phyloP scores from a whole-genome alignment of 2,329 filamentous ascomycete genomes.

The Cryoendolithus antarcticus region DNA sequence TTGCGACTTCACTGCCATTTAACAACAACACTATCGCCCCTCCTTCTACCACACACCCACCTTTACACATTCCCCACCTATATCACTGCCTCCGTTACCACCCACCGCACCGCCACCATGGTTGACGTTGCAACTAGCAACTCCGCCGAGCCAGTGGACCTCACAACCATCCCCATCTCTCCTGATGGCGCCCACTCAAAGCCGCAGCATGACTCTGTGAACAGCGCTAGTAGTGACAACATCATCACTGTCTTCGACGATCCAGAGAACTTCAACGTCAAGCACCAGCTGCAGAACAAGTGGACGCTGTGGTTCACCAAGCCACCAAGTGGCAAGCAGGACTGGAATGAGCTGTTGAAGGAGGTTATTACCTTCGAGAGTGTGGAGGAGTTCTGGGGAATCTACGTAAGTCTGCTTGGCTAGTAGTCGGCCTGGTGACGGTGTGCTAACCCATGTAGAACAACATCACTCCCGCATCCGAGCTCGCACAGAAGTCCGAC shows the following conservation, averaged over 20 bases:
- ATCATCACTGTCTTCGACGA: conserved; percentile 94
- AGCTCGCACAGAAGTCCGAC: conserved; percentile 93
- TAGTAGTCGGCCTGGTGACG: not conserved
- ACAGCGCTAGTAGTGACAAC: conserved; percentile 36
- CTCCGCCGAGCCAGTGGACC: conserved; percentile 32
- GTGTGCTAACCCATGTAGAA: conserved; percentile 48
- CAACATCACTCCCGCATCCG: conserved; percentile 93
- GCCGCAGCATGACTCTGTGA: conserved; percentile 30
- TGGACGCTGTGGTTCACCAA: conserved; percentile 99
- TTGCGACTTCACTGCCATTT: too few relatives aligned
- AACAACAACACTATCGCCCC: too few relatives aligned
- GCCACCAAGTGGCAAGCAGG: conserved; percentile 86
- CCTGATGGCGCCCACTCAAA: conserved; percentile 35
- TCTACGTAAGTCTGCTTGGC: conserved; percentile 63
- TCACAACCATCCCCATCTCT: conserved; percentile 45
- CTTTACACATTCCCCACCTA: conserved; percentile 1
- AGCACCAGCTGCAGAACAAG: conserved; percentile 92
- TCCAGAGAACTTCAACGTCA: conserved; percentile 98
- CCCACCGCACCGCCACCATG: conserved; percentile 15
- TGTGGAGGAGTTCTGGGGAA: conserved; percentile 98
- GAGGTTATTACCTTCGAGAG: conserved; percentile 98
- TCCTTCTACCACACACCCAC: not conserved
- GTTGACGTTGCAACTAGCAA: conserved; percentile 20
- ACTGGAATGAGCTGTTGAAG: conserved; percentile 97
- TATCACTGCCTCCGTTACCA: conserved; percentile 3